These are phyloP conservation scores for Leptosphaerulina australis DNA, from an alignment of 2,329 filamentous ascomycete genomes.

Conservation along the genomic window DNA sequence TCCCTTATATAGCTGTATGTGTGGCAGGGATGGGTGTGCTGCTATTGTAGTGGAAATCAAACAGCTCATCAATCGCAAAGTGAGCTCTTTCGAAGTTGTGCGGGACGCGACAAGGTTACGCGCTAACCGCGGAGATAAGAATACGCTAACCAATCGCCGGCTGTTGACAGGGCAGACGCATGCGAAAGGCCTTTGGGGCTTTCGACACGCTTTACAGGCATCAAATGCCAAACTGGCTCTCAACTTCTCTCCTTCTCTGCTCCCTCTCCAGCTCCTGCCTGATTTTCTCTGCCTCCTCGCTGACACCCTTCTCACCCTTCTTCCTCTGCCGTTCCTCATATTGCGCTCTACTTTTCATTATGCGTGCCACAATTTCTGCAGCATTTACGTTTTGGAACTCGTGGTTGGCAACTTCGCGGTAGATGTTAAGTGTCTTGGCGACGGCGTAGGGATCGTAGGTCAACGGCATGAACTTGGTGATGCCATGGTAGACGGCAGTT, in stretches of 20 bases:
- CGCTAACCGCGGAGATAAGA: constrained; percentile 7
- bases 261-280: constrained; percentile 49
- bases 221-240: constrained; percentile 48
- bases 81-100: too few species aligned
- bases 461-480: constrained; percentile 82
- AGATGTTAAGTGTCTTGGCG: constrained; percentile 82
- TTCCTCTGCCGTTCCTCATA: constrained; percentile 91
- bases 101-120: neutral
- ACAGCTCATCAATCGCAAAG: neutral
- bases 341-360: constrained; percentile 81
- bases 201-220: neutral
- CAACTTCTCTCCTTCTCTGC: constrained; percentile 46
- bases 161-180: neutral
- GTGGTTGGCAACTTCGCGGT: constrained; percentile 77
- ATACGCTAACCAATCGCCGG: constrained; percentile 7
- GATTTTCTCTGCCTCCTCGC: constrained; percentile 62
- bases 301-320: constrained; percentile 84
- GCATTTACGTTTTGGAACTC: constrained; percentile 88
- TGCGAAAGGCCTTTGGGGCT: neutral
- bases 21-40: neutral
- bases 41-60: neutral
- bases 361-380: constrained; percentile 86
- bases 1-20: neutral
- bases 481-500: constrained; percentile 91
- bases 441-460: constrained; percentile 69